Conservation (phyloP, 805 yeast species). For the Dipodascus geniculatus region DNA sequence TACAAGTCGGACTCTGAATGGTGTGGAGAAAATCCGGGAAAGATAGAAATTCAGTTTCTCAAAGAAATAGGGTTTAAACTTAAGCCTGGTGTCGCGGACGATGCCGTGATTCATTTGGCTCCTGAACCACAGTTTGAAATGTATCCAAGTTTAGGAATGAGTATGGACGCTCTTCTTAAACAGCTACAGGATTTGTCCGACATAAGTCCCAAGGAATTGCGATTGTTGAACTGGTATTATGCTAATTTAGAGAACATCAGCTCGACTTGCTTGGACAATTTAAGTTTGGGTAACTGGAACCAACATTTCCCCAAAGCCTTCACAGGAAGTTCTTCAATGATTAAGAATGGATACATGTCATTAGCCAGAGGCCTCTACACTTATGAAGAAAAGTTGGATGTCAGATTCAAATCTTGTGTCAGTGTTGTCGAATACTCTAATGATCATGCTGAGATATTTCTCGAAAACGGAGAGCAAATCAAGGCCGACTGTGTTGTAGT, state of each 20-base stretch:
- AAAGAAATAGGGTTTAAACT: conserved; percentile 19
- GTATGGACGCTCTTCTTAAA: conserved; percentile 25
- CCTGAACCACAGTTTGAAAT: conserved; percentile 26
- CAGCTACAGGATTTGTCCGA: conserved; percentile 23
- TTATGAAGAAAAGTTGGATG: conserved; percentile 29
- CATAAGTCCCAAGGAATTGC: conserved; percentile 25
- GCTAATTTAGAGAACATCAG: conserved; percentile 30
- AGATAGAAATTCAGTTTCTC: conserved; percentile 21
- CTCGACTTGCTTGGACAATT: conserved; percentile 25
- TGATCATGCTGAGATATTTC: conserved; percentile 22
- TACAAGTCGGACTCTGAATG: conserved; percentile 7
- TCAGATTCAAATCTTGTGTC: conserved; percentile 29
- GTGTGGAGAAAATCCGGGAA: conserved; percentile 16
- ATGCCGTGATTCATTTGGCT: conserved; percentile 17
- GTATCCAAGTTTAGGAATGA: conserved; percentile 26
- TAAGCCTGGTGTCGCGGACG: conserved; percentile 5
- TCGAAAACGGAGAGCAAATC: conserved; percentile 31
- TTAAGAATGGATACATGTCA: conserved; percentile 26
- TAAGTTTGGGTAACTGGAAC: conserved; percentile 30
- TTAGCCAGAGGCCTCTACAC: conserved; percentile 28
- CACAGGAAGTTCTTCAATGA: conserved; percentile 29
- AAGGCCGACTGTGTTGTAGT: conserved; percentile 29
- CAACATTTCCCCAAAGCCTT: conserved; percentile 31
- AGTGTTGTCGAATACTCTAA: conserved; percentile 28
- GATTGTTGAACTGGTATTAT: conserved; percentile 29